Percentiles rank a stretch among this genome's conserved stretches.
phyloP scores from a whole-genome alignment of 805 yeast species.

The Pichia gijzeniarum region DNA sequence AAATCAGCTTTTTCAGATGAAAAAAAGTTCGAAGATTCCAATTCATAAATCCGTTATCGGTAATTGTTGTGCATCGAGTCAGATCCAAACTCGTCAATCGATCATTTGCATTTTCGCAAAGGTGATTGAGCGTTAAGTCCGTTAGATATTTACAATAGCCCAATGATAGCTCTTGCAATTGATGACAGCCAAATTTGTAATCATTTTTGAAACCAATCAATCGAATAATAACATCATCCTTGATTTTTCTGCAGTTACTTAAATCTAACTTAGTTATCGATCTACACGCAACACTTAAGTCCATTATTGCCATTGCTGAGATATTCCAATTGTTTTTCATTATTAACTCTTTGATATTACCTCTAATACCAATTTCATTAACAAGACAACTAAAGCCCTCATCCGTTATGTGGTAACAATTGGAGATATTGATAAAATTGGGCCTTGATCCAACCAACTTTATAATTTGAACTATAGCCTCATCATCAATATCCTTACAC shows the following conservation, averaged over 20 bases:
- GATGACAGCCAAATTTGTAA: constrained; percentile 46
- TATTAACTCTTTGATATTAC: constrained; percentile 45
- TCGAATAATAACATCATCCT: constrained; percentile 65
- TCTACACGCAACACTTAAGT: constrained; percentile 58
- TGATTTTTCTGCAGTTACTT: constrained; percentile 66
- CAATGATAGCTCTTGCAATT: constrained; percentile 45
- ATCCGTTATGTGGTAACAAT: constrained; percentile 73
- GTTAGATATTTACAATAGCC: constrained; percentile 76
- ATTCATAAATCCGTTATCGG: constrained; percentile 63
- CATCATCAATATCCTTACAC: constrained; percentile 55
- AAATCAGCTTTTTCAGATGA: constrained; percentile 42
- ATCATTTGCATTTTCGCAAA: constrained; percentile 52
- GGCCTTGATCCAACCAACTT: constrained; percentile 71
- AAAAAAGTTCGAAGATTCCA: constrained; percentile 59
- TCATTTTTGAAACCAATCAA: constrained; percentile 48
- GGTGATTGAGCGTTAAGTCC: constrained; percentile 57
- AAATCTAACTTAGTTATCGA: constrained; percentile 55
- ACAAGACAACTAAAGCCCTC: constrained; percentile 67
- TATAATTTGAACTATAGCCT: constrained; percentile 49
- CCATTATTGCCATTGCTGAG: constrained; percentile 78
- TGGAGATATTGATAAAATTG: constrained; percentile 51
- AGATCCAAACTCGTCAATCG: constrained; percentile 52
- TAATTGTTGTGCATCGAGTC: constrained; percentile 71
- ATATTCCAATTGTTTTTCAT: constrained; percentile 75
- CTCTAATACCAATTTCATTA: constrained; percentile 63